Evolutionary conservation across 192 early-diverging fungal species (phyloP).

Genomic region (Allomyces macrogynus): DNA sequence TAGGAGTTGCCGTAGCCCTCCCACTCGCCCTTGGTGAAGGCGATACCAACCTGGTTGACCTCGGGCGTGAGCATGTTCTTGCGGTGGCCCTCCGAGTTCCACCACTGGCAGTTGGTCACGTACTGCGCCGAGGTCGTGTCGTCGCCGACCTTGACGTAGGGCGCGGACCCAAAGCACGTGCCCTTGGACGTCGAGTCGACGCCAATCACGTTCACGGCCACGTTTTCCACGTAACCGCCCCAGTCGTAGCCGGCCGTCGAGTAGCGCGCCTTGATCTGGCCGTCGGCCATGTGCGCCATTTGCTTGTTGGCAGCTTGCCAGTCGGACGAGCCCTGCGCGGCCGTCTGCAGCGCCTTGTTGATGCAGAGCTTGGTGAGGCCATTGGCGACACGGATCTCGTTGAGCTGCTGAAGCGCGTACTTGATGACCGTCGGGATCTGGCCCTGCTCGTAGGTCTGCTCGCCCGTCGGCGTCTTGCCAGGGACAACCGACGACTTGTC

Average conservation of each 20-base stretch:
- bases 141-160: not conserved
- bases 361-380: not conserved
- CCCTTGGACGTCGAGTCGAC: not conserved
- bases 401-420: not conserved
- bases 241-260: not conserved
- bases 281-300: not conserved
- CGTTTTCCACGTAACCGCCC: not conserved
- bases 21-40: not conserved
- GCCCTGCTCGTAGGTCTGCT: not conserved
- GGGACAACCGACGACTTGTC: not conserved
- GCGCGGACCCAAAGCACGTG: not conserved
- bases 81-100: not conserved
- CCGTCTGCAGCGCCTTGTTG: not conserved
- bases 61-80: not conserved
- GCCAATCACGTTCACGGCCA: not conserved
- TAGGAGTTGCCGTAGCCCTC: not conserved
- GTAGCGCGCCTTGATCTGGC: not conserved
- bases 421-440: not conserved
- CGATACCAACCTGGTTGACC: not conserved
- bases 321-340: not conserved
- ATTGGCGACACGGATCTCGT: not conserved
- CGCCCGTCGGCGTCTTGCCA: not conserved
- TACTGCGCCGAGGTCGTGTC: not conserved
- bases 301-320: not conserved
- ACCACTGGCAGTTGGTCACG: not conserved